Percentiles rank a stretch among this genome's conserved stretches.
Evolutionary conservation across 495 filamentous ascomycete genomes (phyloP).

Genomic region (Rostrohypoxylon terebratum): DNA sequence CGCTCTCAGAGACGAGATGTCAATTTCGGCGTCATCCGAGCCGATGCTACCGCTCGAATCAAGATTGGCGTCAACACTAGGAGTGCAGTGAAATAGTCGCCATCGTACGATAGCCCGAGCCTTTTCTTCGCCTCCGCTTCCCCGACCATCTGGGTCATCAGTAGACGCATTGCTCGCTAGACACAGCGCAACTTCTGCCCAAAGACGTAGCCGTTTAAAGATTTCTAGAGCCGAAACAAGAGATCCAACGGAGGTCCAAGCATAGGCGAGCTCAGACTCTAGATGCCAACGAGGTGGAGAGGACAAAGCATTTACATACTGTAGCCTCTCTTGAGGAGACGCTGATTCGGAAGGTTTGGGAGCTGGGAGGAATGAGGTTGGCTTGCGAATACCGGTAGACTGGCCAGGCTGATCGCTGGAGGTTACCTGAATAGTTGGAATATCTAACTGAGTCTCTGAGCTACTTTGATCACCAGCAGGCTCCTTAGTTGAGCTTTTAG

Average conservation of each 20-base stretch:
- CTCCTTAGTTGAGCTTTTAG: conserved; percentile 45
- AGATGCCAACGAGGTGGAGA: conserved; percentile 93
- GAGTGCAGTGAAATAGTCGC: conserved; percentile 74
- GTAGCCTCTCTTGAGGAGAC: conserved; percentile 76
- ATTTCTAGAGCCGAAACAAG: conserved; percentile 93
- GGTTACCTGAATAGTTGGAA: conserved; percentile 58
- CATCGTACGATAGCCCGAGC: conserved; percentile 78
- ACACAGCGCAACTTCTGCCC: conserved; percentile 95
- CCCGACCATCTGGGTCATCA: conserved; percentile 70
- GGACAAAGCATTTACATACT: conserved; percentile 82
- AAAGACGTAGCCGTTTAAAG: conserved; percentile 93
- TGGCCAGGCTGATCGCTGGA: conserved; percentile 29
- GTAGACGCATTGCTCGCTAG: conserved; percentile 70
- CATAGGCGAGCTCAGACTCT: conserved; percentile 89
- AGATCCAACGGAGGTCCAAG: conserved; percentile 89
- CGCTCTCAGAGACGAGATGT: conserved; percentile 63
- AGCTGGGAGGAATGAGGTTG: conserved; percentile 84
- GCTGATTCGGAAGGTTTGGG: conserved; percentile 82
- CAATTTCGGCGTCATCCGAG: conserved; percentile 66
- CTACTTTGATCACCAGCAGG: background rate
- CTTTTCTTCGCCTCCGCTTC: conserved; percentile 74
- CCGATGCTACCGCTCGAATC: conserved; percentile 37
- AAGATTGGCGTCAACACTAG: conserved; percentile 39
- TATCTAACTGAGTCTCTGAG: conserved; percentile 28
- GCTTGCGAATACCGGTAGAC: conserved; percentile 46